Evolutionary conservation across 371 early-diverging fungal genomes (phyloP), one percentile per base, ranked within the genome.

Genomic region (Racocetra persica): DNA sequence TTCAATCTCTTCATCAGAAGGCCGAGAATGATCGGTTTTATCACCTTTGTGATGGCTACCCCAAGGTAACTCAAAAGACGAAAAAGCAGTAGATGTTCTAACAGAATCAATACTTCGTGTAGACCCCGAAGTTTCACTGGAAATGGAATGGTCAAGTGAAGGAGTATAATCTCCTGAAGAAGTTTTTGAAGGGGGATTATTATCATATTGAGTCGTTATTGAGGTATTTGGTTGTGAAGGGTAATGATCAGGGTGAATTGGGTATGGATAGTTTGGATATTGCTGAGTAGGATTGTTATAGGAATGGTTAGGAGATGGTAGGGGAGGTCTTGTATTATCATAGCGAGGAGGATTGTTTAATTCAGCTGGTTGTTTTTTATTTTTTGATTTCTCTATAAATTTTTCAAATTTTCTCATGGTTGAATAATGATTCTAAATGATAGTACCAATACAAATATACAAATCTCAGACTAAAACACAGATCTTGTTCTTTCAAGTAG

Each of bases 1-100:
- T 36, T 77, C 77, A 65, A 77, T 65, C 2, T 63, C 66, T 51
- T 38, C 77, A 65, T 77, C 77, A 26, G 77, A 51, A 51, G 77
- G 77, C 41, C 24, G 65, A 20, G 41, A 0, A 13, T 24, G 11
- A 32, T 62, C 62, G 20, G 59, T 24, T n/a, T 49, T 45, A 28
- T 77, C 65, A 22, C 24, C 28, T 57, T 28, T 28, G 18, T 57
- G 36, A 75, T 6, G 5, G 63, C 32, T 26, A 5, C 73, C 36
- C 52, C 52, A 49, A 8, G 41, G 72, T 49, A 72, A 8, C 24
- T 72, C 73, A 14, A 11, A 28, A 24, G 38, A 8, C 20, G 72
- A 72, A 49, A 72, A 72, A 18, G 51, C 54, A 28, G 49, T 52
- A 5, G 73, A 72, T 0, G 52, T 36, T 4, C 73, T 49, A 10